Evolutionary conservation across 257 asterid genomes (phyloP).

Genomic region (Nicotiana attenuata): DNA sequence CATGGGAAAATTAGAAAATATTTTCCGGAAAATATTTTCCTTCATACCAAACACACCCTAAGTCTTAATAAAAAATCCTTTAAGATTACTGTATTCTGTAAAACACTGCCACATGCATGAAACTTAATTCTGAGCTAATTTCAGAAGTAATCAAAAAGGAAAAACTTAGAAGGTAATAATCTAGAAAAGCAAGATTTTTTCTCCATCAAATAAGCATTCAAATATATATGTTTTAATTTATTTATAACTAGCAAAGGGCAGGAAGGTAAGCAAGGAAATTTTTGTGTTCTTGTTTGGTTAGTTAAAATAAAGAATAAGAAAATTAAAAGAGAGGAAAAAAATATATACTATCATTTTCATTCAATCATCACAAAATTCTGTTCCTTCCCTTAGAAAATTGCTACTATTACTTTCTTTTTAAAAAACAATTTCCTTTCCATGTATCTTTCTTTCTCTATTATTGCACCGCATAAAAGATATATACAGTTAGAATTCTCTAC

Average conservation of each 20-base stretch:
- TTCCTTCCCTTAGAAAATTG: neutral
- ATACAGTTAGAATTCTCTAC: too few species aligned
- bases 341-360: too few species aligned
- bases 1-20: too few species aligned
- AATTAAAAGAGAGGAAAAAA: neutral
- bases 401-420: too few species aligned
- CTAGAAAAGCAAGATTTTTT: neutral
- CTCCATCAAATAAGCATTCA: constrained; percentile 6
- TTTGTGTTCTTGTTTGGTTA: neutral
- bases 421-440: too few species aligned
- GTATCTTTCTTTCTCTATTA: neutral
- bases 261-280: neutral
- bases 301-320: neutral
- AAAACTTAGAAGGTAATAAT: neutral
- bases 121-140: neutral
- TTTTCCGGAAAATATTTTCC: too few species aligned
- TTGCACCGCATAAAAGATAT: too few species aligned
- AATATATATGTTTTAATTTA: too few species aligned
- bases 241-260: too few species aligned
- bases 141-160: neutral
- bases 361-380: neutral
- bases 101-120: neutral
- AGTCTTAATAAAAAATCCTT: neutral
- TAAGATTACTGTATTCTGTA: neutral
- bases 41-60: too few species aligned